These are phyloP conservation scores for Penicillium sp. DNA, from an alignment of 2,329 filamentous ascomycete genomes.

Conservation along the genomic window DNA sequence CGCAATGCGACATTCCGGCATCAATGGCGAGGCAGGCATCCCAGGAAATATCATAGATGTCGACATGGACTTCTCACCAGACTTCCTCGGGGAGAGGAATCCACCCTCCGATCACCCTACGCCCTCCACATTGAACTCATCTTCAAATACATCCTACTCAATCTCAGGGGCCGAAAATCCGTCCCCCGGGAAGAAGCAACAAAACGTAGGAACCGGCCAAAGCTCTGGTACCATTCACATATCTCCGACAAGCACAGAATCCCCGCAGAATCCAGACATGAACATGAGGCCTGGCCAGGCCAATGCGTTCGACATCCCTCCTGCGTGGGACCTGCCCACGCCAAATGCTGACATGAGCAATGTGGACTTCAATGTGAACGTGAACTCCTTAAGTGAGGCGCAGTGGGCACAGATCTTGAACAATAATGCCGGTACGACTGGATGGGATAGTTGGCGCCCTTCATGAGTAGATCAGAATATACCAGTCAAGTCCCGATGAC, in stretches of 20 bases:
- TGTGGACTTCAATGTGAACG: slow-evolving; percentile 20
- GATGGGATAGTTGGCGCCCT: slow-evolving; percentile 31
- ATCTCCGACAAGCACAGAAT: slow-evolving; percentile 13
- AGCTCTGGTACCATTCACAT: slow-evolving; percentile 10
- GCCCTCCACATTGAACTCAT: slow-evolving; percentile 38
- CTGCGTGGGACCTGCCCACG: slow-evolving; percentile 31
- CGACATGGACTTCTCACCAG: slow-evolving; percentile 36
- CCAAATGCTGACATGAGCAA: slow-evolving; percentile 14
- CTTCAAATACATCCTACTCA: slow-evolving; percentile 37
- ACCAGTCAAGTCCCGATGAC: background rate
- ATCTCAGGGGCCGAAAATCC: slow-evolving; percentile 29
- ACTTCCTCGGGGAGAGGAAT: slow-evolving; percentile 31
- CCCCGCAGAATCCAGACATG: slow-evolving; percentile 16
- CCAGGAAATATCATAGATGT: slow-evolving; percentile 14
- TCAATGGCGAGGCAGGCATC: background rate
- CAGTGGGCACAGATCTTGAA: slow-evolving; percentile 39
- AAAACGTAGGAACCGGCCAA: slow-evolving; percentile 16
- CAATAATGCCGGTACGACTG: slow-evolving; percentile 9
- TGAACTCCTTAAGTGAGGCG: slow-evolving; percentile 32
- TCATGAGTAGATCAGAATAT: slow-evolving; percentile 10
- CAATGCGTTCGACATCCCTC: slow-evolving; percentile 26
- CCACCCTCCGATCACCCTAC: slow-evolving; percentile 36
- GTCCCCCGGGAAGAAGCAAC: slow-evolving; percentile 25
- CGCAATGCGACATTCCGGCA: slow-evolving; percentile 1
- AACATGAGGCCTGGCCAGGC: slow-evolving; percentile 17